Percentiles rank a stretch among this genome's conserved stretches.
phyloP scores from a whole-genome alignment of 495 filamentous ascomycete species.

The Annulohypoxylon nitens region DNA sequence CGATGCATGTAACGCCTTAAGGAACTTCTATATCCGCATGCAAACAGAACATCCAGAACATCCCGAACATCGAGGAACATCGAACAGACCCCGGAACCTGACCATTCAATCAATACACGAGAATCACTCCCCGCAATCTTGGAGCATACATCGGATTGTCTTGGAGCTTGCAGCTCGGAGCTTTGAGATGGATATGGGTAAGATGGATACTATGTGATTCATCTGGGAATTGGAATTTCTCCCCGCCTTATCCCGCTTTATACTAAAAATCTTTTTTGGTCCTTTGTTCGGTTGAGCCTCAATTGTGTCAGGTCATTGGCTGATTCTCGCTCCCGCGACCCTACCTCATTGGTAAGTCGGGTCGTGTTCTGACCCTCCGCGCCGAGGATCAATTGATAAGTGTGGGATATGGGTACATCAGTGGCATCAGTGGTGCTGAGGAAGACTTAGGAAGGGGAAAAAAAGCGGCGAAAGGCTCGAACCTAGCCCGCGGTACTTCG shows the following conservation, averaged over 20 bases:
- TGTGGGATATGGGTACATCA: conserved; percentile 4
- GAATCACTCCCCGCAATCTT: conserved; percentile 34
- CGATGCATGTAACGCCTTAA: conserved; percentile 8
- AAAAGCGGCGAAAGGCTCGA: conserved; percentile 30
- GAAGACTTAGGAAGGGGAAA: not conserved
- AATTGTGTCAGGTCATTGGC: conserved; percentile 40
- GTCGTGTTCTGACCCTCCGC: conserved; percentile 22
- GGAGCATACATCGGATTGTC: not conserved
- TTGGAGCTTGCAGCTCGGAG: not conserved
- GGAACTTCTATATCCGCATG: conserved; percentile 35
- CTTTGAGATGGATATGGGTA: not conserved
- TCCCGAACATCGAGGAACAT: too few species aligned
- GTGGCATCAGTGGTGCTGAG: too few species aligned
- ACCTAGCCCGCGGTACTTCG: conserved; percentile 23
- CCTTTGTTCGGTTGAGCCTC: conserved; percentile 39
- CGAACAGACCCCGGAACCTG: too few species aligned
- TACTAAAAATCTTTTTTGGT: not conserved
- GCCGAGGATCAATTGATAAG: conserved; percentile 18
- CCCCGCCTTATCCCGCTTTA: conserved; percentile 29
- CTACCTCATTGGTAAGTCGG: conserved; percentile 28
- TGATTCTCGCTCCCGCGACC: conserved; percentile 18
- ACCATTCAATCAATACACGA: too few species aligned
- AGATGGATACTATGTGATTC: conserved; percentile 5
- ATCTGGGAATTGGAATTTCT: conserved; percentile 11
- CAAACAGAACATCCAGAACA: conserved; percentile 23